These are phyloP conservation scores for Circinella umbellata DNA, from an alignment of 371 early-diverging fungal species.

Conservation along the genomic window DNA sequence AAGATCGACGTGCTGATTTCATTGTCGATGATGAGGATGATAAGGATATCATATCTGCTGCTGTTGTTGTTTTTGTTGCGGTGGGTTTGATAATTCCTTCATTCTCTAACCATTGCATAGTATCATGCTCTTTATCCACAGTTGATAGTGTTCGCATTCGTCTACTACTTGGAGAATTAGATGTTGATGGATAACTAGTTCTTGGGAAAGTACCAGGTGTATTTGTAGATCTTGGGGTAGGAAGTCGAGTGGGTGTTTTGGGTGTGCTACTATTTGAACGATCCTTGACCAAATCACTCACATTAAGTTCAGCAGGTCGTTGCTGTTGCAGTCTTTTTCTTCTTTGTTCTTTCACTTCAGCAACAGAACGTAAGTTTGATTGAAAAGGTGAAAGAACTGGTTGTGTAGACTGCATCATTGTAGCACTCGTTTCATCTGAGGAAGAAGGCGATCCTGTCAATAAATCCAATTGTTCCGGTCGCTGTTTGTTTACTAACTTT, in stretches of 20 bases:
- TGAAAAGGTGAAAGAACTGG: conserved; percentile 10
- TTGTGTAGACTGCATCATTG: conserved; percentile 1
- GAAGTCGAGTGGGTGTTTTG: conserved; percentile 17
- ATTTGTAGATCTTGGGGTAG: conserved; percentile 21
- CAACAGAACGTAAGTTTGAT: conserved; percentile 17
- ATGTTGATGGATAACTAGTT: conserved; percentile 15
- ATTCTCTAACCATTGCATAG: conserved; percentile 14
- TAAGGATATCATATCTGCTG: not conserved
- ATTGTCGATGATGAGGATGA: not conserved
- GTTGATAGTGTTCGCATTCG: conserved; percentile 23
- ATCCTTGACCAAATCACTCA: conserved; percentile 5
- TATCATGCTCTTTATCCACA: conserved; percentile 10
- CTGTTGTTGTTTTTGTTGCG: not conserved
- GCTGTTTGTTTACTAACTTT: not conserved
- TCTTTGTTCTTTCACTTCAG: conserved; percentile 17
- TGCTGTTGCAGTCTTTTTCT: not conserved
- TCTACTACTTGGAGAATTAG: conserved; percentile 12
- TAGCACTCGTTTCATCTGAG: not conserved
- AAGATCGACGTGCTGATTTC: not conserved
- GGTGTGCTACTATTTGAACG: conserved; percentile 13
- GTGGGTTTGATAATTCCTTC: not conserved
- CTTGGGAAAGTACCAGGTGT: conserved; percentile 18
- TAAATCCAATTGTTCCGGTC: conserved; percentile 3
- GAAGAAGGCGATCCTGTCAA: conserved; percentile 2
- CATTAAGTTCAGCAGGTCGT: conserved; percentile 13